Conservation (phyloP, 2,329 filamentous ascomycete genomes). For the Alternaria novae-zelandiae region DNA sequence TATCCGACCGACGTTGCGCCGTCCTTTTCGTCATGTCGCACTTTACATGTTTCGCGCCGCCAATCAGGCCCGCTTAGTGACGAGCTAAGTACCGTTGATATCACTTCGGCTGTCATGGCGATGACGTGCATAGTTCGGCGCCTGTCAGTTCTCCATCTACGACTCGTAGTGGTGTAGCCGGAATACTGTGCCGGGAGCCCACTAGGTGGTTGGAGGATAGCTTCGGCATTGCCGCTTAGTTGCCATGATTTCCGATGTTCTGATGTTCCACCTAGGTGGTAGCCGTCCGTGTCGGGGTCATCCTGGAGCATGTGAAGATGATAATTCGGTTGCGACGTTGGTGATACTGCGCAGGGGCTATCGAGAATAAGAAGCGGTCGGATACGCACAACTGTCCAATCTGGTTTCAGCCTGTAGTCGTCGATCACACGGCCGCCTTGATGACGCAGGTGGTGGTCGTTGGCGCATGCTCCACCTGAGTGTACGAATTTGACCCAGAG, state of each 20-base stretch:
- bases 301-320: neutral
- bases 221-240: neutral
- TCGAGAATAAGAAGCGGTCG: neutral
- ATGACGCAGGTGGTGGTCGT: neutral
- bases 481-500: neutral
- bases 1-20: slow-evolving; percentile 11
- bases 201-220: neutral
- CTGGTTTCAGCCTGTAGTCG: neutral
- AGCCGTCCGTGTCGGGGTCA: neutral
- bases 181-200: neutral
- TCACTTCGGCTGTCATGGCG: neutral
- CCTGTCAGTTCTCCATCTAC: slow-evolving; percentile 5
- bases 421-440: neutral
- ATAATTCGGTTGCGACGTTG: slow-evolving; percentile 3
- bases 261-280: neutral
- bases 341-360: slow-evolving; percentile 1
- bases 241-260: neutral
- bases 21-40: slow-evolving; percentile 10
- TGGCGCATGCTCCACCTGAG: neutral
- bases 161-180: neutral
- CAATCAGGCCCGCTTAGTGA: neutral
- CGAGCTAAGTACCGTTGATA: neutral
- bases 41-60: neutral
- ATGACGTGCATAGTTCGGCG: neutral
- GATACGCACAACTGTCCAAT: neutral